A percentile compares a stretch with the other conserved stretches of the same genome.
These are phyloP conservation scores for Fusarium irregulare DNA, from an alignment of 2,329 filamentous ascomycete species.

Conservation along the genomic window DNA sequence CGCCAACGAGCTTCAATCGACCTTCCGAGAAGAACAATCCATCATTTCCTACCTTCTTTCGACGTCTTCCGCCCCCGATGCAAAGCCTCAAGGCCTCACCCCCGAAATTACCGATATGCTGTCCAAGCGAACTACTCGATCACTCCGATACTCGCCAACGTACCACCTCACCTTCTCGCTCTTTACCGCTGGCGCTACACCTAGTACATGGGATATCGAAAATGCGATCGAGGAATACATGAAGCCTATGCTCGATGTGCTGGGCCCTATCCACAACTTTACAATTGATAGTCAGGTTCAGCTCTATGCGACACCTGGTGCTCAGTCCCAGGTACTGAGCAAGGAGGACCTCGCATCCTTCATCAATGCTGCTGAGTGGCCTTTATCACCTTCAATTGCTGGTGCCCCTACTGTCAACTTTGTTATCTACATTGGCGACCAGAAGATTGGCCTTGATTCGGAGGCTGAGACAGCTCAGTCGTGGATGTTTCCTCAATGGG, in stretches of 20 bases:
- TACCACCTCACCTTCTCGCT: slow-evolving; percentile 97
- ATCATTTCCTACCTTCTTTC: slow-evolving; percentile 82
- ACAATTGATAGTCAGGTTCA: slow-evolving; percentile 97
- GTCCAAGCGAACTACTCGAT: slow-evolving; percentile 80
- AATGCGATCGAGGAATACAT: slow-evolving; percentile 83
- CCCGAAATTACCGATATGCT: slow-evolving; percentile 66
- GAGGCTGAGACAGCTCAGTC: slow-evolving; percentile 66
- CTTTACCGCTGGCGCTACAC: slow-evolving; percentile 81
- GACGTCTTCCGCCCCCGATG: slow-evolving; percentile 61
- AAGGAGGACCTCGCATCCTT: slow-evolving; percentile 93
- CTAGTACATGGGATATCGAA: slow-evolving; percentile 93
- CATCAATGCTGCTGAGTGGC: slow-evolving; percentile 98
- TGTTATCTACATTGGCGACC: slow-evolving; percentile 86
- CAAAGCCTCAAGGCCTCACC: slow-evolving; percentile 58
- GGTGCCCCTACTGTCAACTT: slow-evolving; percentile 96
- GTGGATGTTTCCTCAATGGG: slow-evolving; percentile 98
- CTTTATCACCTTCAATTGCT: slow-evolving; percentile 91
- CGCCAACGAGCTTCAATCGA: slow-evolving; percentile 78
- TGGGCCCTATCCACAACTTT: slow-evolving; percentile 90
- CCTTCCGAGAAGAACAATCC: slow-evolving; percentile 90
- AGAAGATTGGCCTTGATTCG: slow-evolving; percentile 69
- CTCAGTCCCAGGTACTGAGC: slow-evolving; percentile 72
- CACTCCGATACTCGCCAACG: slow-evolving; percentile 90
- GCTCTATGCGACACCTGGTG: slow-evolving; percentile 82
- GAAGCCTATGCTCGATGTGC: slow-evolving; percentile 80